Percentiles rank a stretch among this genome's conserved stretches.
phyloP scores from a whole-genome alignment of 768 basidiomycete species.

The Phlegmacium glaucopus region DNA sequence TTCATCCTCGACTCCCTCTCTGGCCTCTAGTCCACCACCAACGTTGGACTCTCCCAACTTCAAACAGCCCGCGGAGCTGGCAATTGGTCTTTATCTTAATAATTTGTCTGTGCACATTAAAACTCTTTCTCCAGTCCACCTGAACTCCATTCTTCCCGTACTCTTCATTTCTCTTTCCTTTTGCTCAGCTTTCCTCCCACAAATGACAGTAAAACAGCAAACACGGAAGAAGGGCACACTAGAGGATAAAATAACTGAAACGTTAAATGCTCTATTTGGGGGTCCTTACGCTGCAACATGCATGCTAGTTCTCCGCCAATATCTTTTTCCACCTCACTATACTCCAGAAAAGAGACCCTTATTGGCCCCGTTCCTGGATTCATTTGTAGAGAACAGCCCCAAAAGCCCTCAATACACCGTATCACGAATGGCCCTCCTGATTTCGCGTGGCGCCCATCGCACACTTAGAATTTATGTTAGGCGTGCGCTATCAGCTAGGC shows the following conservation, averaged over 20 bases:
- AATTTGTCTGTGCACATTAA: slow-evolving; percentile 63
- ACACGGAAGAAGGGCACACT: slow-evolving; percentile 31
- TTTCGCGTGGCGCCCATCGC: slow-evolving; percentile 57
- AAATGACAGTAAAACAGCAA: slow-evolving; percentile 51
- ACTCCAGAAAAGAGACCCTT: slow-evolving; percentile 1
- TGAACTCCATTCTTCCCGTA: slow-evolving; percentile 59
- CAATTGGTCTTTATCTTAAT: slow-evolving; percentile 58
- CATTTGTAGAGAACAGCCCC: background rate
- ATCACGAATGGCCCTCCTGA: slow-evolving; percentile 34
- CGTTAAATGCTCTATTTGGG: slow-evolving; percentile 52
- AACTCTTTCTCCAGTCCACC: slow-evolving; percentile 49
- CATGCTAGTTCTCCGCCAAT: slow-evolving; percentile 56
- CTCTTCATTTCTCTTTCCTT: slow-evolving; percentile 71
- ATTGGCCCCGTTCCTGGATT: background rate
- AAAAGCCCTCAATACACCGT: slow-evolving; percentile 4
- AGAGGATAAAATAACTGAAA: slow-evolving; percentile 58
- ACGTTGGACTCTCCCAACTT: slow-evolving; percentile 27
- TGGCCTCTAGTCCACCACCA: slow-evolving; percentile 24
- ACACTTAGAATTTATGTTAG: slow-evolving; percentile 64
- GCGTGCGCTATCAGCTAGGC: slow-evolving; percentile 52
- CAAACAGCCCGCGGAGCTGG: slow-evolving; percentile 61
- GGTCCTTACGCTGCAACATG: slow-evolving; percentile 67
- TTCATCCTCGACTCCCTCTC: slow-evolving; percentile 35
- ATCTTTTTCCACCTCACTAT: slow-evolving; percentile 48
- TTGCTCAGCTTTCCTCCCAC: slow-evolving; percentile 64